Percentiles rank a stretch among this genome's conserved stretches.
Conservation (phyloP, 2,329 filamentous ascomycete species). For the Colletotrichum echinochloae region DNA sequence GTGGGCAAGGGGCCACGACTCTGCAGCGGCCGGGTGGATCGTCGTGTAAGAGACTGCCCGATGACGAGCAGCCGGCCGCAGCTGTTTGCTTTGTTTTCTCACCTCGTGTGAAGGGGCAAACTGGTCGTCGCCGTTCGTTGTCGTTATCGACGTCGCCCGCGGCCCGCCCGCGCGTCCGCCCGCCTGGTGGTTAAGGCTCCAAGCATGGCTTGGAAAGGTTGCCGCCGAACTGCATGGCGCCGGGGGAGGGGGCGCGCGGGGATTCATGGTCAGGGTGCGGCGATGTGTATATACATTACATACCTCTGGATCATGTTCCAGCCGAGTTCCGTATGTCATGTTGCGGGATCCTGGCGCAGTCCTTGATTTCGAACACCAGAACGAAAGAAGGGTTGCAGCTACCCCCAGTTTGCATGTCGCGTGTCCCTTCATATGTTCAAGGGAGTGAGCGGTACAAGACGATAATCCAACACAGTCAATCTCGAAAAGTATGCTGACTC, state of each 20-base stretch:
- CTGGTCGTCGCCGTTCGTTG: neutral
- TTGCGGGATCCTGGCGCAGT: slow-evolving; percentile 32
- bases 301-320: slow-evolving; percentile 24
- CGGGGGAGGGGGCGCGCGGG: too few relatives aligned
- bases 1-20: slow-evolving; percentile 24
- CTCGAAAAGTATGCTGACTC: neutral
- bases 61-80: slow-evolving; percentile 31
- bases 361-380: slow-evolving; percentile 15
- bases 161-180: too few relatives aligned
- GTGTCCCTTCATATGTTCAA: neutral
- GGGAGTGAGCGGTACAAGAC: neutral
- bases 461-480: neutral
- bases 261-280: slow-evolving; percentile 31
- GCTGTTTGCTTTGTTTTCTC: slow-evolving; percentile 20
- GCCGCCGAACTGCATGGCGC: slow-evolving; percentile 1
- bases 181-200: neutral
- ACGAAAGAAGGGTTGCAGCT: slow-evolving; percentile 13
- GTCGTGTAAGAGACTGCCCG: slow-evolving; percentile 21
- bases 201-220: neutral
- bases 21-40: slow-evolving; percentile 37
- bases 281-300: too few relatives aligned
- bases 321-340: slow-evolving; percentile 36
- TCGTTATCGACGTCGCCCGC: too few relatives aligned
- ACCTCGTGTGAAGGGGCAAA: neutral
- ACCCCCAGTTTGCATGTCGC: neutral